Percentiles rank a stretch among this genome's conserved stretches.
These are phyloP conservation scores for Peronospora destructor DNA, from an alignment of 352 stramenopile species.

Conservation along the genomic window DNA sequence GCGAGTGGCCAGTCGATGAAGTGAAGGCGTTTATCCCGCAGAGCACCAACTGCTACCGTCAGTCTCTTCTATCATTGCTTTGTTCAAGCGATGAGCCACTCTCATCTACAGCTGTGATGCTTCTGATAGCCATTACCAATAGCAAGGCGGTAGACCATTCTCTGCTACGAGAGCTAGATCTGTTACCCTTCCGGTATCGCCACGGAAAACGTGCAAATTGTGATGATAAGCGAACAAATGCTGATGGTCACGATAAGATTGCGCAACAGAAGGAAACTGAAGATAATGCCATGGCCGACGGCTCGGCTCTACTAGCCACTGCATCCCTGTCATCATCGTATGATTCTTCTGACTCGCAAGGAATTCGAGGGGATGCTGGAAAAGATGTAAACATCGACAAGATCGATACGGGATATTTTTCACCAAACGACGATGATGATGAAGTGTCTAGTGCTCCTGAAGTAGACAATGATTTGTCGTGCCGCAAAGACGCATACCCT, in stretches of 20 bases:
- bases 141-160: constrained; percentile 56
- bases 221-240: background rate
- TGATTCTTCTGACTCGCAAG: constrained; percentile 20
- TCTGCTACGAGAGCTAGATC: constrained; percentile 47
- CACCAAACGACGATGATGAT: constrained; percentile 2
- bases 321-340: constrained; percentile 24
- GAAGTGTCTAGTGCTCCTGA: constrained; percentile 5
- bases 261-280: constrained; percentile 3
- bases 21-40: constrained; percentile 45
- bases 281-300: constrained; percentile 6
- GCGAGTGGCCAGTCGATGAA: constrained; percentile 73
- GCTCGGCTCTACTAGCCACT: constrained; percentile 10
- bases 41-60: constrained; percentile 48
- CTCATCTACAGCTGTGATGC: constrained; percentile 47
- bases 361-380: constrained; percentile 8
- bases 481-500: constrained; percentile 24
- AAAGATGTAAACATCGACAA: constrained; percentile 7
- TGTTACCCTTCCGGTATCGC: constrained; percentile 48
- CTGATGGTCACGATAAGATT: background rate
- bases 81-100: constrained; percentile 57
- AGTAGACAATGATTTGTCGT: constrained; percentile 3
- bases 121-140: constrained; percentile 61
- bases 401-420: background rate
- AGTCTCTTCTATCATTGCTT: constrained; percentile 56
- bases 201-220: constrained; percentile 15